Evolutionary conservation across 371 early-diverging fungal genomes (phyloP).

Genomic region (Mucor saturninus): DNA sequence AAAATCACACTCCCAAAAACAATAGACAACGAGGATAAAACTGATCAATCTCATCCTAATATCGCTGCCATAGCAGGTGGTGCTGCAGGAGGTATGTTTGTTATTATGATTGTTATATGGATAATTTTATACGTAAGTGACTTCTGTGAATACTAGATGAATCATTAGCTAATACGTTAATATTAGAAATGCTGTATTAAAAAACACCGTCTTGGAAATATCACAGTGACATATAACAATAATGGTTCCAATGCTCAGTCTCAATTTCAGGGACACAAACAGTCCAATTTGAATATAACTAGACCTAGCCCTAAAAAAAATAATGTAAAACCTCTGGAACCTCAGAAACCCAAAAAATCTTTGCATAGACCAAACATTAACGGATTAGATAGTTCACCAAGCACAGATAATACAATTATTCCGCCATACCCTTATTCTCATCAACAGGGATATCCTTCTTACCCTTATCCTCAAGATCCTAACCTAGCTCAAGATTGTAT

Average conservation of each 20-base stretch:
- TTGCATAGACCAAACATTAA: not conserved
- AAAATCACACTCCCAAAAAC: not conserved
- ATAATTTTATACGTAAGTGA: not conserved
- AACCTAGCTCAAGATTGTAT: not conserved
- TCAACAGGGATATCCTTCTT: not conserved
- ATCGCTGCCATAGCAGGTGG: not conserved
- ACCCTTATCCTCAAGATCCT: not conserved
- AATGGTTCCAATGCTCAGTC: not conserved
- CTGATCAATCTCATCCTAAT: not conserved
- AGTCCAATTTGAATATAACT: no score
- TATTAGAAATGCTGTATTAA: not conserved
- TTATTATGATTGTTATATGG: not conserved
- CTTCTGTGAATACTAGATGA: no score
- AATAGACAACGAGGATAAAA: not conserved
- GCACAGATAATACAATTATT: not conserved
- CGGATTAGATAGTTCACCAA: not conserved
- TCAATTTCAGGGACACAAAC: not conserved
- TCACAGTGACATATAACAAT: no score
- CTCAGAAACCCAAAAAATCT: not conserved
- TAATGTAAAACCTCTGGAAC: not conserved
- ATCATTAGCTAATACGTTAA: no score
- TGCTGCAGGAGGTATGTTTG: not conserved
- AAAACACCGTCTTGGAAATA: not conserved
- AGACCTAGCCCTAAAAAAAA: no score
- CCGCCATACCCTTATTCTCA: not conserved